Evolutionary conservation across 371 early-diverging fungal genomes (phyloP).

Genomic region (Apophysomyces sp.): DNA sequence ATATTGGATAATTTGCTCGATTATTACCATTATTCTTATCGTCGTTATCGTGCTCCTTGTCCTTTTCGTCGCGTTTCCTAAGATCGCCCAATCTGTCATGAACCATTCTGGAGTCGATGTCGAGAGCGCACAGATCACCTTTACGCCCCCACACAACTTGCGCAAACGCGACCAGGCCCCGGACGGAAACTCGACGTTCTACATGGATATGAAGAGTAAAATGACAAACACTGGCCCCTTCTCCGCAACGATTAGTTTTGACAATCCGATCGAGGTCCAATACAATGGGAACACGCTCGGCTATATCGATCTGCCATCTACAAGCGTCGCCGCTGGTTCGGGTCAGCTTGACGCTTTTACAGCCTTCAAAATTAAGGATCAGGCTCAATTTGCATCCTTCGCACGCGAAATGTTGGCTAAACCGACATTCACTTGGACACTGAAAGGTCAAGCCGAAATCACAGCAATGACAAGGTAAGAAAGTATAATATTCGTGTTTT

Average conservation of each 20-base stretch:
- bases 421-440: constrained; percentile 46
- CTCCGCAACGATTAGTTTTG: constrained; percentile 50
- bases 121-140: constrained; percentile 43
- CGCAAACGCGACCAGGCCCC: constrained; percentile 16
- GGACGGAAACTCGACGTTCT: constrained; percentile 34
- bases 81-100: constrained; percentile 52
- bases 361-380: constrained; percentile 37
- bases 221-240: constrained; percentile 59
- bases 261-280: constrained; percentile 45
- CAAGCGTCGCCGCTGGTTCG: constrained; percentile 43
- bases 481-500: background rate
- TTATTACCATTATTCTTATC: constrained; percentile 36
- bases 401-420: constrained; percentile 46
- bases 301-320: constrained; percentile 30
- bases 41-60: constrained; percentile 45
- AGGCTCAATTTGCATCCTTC: constrained; percentile 40
- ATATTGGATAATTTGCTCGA: constrained; percentile 52
- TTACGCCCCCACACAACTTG: constrained; percentile 29
- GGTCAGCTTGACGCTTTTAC: constrained; percentile 35
- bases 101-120: constrained; percentile 49
- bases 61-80: constrained; percentile 52
- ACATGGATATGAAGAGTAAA: constrained; percentile 42
- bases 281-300: constrained; percentile 45
- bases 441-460: constrained; percentile 47
- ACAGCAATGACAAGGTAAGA: constrained; percentile 45